These are phyloP conservation scores for Pseudodiploospora longispora DNA, from an alignment of 2,329 filamentous ascomycete genomes.

Conservation along the genomic window DNA sequence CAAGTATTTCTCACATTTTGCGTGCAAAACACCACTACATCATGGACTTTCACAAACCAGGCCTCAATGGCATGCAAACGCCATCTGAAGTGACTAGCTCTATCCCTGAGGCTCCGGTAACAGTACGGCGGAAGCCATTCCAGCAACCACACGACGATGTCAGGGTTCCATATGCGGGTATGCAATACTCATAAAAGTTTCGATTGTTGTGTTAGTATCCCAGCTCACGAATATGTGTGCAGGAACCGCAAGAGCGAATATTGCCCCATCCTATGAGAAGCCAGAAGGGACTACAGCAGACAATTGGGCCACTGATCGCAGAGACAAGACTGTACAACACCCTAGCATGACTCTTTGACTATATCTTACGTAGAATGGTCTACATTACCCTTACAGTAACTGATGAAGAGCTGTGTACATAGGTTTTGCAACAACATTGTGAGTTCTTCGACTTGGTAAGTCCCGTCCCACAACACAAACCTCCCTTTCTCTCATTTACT, in stretches of 20 bases:
- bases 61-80: too few relatives aligned
- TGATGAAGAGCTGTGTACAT: too few relatives aligned
- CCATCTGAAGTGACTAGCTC: slow-evolving; percentile 1
- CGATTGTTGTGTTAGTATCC: not conserved
- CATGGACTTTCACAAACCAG: too few relatives aligned
- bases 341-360: not conserved
- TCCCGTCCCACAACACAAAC: slow-evolving; percentile 30
- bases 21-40: too few relatives aligned
- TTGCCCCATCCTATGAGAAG: slow-evolving; percentile 24
- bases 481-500: slow-evolving; percentile 28
- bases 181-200: not conserved
- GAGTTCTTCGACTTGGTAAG: not conserved
- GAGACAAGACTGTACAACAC: slow-evolving; percentile 20
- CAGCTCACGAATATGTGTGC: not conserved
- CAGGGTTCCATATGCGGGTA: slow-evolving; percentile 19
- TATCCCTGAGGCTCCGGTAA: slow-evolving; percentile 15
- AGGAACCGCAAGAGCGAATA: slow-evolving; percentile 27
- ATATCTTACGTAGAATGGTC: too few relatives aligned
- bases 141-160: slow-evolving; percentile 19
- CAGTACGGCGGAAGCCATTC: slow-evolving; percentile 20
- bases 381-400: too few relatives aligned
- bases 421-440: too few relatives aligned
- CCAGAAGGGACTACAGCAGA: slow-evolving; percentile 26
- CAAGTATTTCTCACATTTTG: too few relatives aligned
- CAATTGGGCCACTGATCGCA: slow-evolving; percentile 21